Conservation (phyloP, 2,329 filamentous ascomycete species). For the Monilinia aucupariae region DNA sequence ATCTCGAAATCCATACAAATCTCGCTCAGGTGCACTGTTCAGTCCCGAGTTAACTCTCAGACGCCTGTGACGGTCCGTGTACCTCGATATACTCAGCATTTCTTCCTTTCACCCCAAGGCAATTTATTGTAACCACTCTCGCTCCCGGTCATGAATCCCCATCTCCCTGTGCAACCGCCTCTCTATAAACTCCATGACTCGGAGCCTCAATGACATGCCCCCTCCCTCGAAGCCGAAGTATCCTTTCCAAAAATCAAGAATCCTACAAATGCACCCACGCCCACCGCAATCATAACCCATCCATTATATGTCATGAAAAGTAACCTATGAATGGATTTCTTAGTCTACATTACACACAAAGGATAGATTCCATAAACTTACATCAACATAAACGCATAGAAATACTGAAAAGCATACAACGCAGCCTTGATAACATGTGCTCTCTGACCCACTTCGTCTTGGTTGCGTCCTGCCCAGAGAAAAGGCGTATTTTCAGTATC, state of each 20-base stretch:
- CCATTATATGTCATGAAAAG: constrained; percentile 99
- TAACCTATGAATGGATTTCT: constrained; percentile 55
- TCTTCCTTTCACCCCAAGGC: constrained; percentile 58
- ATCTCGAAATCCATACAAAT: background rate
- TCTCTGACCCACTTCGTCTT: constrained; percentile 55
- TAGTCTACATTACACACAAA: background rate
- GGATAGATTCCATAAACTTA: constrained; percentile 47
- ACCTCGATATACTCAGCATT: constrained; percentile 52
- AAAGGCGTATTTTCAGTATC: constrained; percentile 57
- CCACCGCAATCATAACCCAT: constrained; percentile 91
- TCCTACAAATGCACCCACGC: constrained; percentile 80
- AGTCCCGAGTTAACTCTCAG: constrained; percentile 18
- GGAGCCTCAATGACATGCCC: constrained; percentile 70
- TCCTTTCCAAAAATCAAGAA: constrained; percentile 74
- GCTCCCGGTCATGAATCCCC: constrained; percentile 63
- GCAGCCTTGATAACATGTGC: constrained; percentile 73
- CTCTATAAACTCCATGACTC: background rate
- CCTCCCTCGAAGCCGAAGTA: constrained; percentile 71
- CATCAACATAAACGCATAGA: constrained; percentile 99
- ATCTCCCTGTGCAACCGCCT: constrained; percentile 45
- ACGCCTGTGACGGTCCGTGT: constrained; percentile 48
- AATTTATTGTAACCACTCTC: constrained; percentile 63
- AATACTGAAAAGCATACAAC: constrained; percentile 89
- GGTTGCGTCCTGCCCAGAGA: constrained; percentile 67
- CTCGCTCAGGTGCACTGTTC: background rate